Evolutionary conservation across 2,329 filamentous ascomycete genomes (phyloP).

Genomic region (Fusarium incarnatum): DNA sequence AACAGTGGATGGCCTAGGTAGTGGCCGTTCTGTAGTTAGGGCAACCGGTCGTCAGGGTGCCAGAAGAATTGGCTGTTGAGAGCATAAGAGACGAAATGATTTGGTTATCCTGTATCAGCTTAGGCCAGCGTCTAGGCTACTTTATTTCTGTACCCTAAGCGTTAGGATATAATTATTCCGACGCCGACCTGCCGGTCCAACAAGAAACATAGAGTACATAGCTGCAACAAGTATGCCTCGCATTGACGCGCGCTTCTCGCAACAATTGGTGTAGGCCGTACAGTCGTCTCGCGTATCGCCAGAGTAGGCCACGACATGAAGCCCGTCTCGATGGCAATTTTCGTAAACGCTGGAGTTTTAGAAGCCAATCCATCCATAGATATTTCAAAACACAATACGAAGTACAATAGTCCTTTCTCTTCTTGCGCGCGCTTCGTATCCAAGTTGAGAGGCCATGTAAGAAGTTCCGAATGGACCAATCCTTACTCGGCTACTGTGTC

Average conservation of each 20-base stretch:
- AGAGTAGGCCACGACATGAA: slow-evolving; percentile 9
- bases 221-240: slow-evolving; percentile 31
- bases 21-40: slow-evolving; percentile 1
- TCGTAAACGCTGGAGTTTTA: slow-evolving; percentile 12
- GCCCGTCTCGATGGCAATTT: neutral
- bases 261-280: neutral
- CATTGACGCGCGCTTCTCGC: slow-evolving; percentile 41
- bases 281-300: slow-evolving; percentile 18
- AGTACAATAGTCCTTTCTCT: neutral
- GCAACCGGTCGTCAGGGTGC: neutral
- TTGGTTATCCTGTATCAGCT: too few species aligned
- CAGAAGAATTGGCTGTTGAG: too few species aligned
- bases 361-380: neutral
- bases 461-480: slow-evolving; percentile 2
- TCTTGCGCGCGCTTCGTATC: slow-evolving; percentile 31
- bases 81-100: too few species aligned
- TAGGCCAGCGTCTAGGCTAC: too few species aligned
- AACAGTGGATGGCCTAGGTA: neutral
- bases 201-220: neutral
- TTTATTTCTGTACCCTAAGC: too few species aligned
- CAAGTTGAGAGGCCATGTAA: neutral
- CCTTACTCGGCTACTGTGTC: neutral
- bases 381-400: neutral
- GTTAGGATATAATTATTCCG: too few species aligned
- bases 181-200: neutral